A percentile compares a stretch with the other conserved stretches of the same genome.
phyloP scores from a whole-genome alignment of 2,329 filamentous ascomycete species.

The Colletotrichum trifolii region DNA sequence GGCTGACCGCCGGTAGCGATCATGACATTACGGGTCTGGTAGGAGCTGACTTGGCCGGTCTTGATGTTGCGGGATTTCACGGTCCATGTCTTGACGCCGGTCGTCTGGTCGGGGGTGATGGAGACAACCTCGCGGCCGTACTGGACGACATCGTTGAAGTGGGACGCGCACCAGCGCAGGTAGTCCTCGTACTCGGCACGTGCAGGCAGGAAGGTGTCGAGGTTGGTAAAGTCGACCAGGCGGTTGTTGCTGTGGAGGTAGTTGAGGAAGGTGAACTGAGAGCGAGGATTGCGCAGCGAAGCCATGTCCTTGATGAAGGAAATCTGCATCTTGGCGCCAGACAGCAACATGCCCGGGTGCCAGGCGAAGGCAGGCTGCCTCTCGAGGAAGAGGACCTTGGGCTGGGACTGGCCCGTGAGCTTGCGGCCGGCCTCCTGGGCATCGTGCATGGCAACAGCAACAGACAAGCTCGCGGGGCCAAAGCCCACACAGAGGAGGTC shows the following conservation, averaged over 20 bases:
- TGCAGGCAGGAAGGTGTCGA: constrained; percentile 87
- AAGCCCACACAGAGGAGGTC: constrained; percentile 94
- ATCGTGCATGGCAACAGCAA: constrained; percentile 91
- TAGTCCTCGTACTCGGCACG: constrained; percentile 95
- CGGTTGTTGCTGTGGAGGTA: constrained; percentile 85
- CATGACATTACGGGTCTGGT: constrained; percentile 73
- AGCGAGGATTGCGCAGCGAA: constrained; percentile 86
- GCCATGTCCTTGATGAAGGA: constrained; percentile 97
- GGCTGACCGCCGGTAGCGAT: constrained; percentile 70
- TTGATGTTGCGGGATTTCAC: constrained; percentile 73
- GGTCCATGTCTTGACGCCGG: constrained; percentile 70
- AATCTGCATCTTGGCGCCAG: constrained; percentile 96
- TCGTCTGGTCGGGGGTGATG: constrained; percentile 64
- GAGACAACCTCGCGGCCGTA: constrained; percentile 84
- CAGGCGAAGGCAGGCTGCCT: constrained; percentile 86
- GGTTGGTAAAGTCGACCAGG: constrained; percentile 91
- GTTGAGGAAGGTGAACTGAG: constrained; percentile 94
- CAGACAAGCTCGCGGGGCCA: constrained; percentile 88
- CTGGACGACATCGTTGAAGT: constrained; percentile 78
- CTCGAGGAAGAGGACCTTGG: constrained; percentile 88
- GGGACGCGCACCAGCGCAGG: constrained; percentile 88
- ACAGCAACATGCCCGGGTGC: constrained; percentile 96
- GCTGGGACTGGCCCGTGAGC: constrained; percentile 55
- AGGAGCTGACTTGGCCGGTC: constrained; percentile 64
- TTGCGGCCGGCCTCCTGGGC: constrained; percentile 65